Percentiles rank a stretch among this genome's conserved stretches.
Evolutionary conservation across 306 rosid species (phyloP).

Genomic region (Malus domestica): DNA sequence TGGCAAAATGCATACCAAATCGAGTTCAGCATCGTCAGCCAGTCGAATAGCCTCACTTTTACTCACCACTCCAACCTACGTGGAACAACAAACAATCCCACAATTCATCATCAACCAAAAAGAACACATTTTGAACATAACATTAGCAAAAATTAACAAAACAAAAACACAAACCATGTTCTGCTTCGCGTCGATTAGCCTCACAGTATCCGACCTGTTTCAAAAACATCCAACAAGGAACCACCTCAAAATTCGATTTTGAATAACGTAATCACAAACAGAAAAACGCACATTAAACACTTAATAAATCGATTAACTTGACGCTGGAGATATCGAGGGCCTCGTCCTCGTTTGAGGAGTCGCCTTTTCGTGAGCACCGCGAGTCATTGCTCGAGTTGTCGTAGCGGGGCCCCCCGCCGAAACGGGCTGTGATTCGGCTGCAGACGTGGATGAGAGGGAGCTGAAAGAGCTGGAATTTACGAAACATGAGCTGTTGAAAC

Average conservation of each 20-base stretch:
- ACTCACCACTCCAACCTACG: slow-evolving; percentile 79
- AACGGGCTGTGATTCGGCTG: slow-evolving; percentile 41
- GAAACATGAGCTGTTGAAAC: slow-evolving; percentile 24
- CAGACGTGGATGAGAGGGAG: slow-evolving; percentile 13
- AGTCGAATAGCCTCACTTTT: slow-evolving; percentile 55
- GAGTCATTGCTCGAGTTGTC: slow-evolving; percentile 20
- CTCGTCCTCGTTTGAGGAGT: slow-evolving; percentile 41
- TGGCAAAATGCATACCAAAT: slow-evolving; percentile 46
- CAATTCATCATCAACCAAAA: neutral
- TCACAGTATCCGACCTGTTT: slow-evolving; percentile 74
- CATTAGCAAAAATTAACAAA: neutral
- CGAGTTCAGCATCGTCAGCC: slow-evolving; percentile 78
- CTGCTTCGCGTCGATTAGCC: slow-evolving; percentile 82
- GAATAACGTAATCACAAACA: neutral
- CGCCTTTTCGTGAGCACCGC: slow-evolving; percentile 22
- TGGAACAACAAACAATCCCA: neutral
- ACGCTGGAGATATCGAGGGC: slow-evolving; percentile 57
- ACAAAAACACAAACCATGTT: slow-evolving; percentile 52
- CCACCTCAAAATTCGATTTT: neutral
- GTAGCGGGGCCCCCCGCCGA: slow-evolving; percentile 42
- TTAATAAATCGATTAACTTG: slow-evolving; percentile 26
- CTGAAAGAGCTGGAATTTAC: slow-evolving; percentile 20
- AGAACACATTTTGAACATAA: neutral
- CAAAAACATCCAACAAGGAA: slow-evolving; percentile 19
- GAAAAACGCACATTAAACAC: neutral